Base-by-base conservation (phyloP, 2,329 filamentous ascomycete species). In the Sarocladium strictum region DNA sequence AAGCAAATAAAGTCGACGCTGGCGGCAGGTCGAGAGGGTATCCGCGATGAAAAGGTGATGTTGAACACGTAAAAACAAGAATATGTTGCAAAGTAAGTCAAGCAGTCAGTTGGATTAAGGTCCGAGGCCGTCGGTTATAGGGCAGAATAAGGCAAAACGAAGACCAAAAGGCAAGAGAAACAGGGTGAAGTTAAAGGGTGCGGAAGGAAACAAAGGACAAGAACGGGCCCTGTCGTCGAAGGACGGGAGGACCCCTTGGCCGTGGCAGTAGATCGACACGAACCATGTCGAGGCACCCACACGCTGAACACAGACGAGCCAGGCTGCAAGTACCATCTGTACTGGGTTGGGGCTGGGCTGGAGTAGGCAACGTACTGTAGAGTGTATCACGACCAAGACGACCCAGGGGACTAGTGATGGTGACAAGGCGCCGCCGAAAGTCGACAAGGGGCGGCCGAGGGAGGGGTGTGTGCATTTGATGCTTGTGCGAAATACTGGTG, bases 261-360 rank as follows among this genome's bases (percentile, higher is more conserved):
- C 17, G 6, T 27, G 24, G 23, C 11, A 15, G 6, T 29, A 51
- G 47, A 51, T 51, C 47, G 47, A 51, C 47, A 51, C 33, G 47
- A 51, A 51, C 47, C 47, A 33, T 51, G 47, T 51, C 27, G 47
- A 51, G 29, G 27, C 47, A 19, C 15, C 47, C 47, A 51, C 43
- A 47, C 19, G 24, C 43, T 51, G 47, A 51, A 32, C 47, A 35
- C 47, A 51, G 47, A 32, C 10, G 27, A 35, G 10, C 43, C 27
- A 29, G 47, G 21, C 27, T 9, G 26, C 9, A 45, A 7, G 17
- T 26, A 45, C 40, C 7, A 41, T 12, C 17, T 21, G 47, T 27
- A 47, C 23, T n/a, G n/a, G n/a, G n/a, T n/a, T n/a, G n/a, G n/a
- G n/a, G n/a, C n/a, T n/a, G n/a, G n/a, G n/a, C n/a, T n/a, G n/a